These are phyloP conservation scores for Penicillium subrubescens DNA, from an alignment of 495 filamentous ascomycete genomes.

Conservation along the genomic window DNA sequence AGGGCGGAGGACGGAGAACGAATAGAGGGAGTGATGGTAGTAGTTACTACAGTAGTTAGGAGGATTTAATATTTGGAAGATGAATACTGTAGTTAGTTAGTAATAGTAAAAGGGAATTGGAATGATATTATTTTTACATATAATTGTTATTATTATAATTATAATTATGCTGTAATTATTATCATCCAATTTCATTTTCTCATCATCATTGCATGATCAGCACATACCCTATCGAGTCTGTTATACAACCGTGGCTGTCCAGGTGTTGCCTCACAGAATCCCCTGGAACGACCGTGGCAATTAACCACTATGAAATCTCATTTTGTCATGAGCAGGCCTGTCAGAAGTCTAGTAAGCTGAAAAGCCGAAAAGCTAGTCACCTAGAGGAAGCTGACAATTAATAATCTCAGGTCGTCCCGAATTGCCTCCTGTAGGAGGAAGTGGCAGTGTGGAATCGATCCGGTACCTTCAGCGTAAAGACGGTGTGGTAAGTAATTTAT, in stretches of 20 bases:
- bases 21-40: background rate
- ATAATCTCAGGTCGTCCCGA: background rate
- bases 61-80: too few relatives aligned
- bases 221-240: background rate
- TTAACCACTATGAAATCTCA: background rate
- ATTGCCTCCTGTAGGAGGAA: background rate
- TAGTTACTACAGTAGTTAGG: too few relatives aligned
- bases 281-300: background rate
- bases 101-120: background rate
- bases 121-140: background rate
- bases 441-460: background rate
- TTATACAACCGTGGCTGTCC: background rate
- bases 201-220: constrained; percentile 3
- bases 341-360: background rate
- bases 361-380: background rate
- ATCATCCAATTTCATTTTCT: background rate
- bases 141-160: background rate
- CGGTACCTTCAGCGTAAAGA: background rate
- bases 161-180: background rate
- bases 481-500: background rate
- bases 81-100: background rate
- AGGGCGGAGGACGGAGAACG: background rate
- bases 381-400: background rate
- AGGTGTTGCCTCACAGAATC: background rate
- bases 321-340: background rate